A percentile compares a stretch with the other conserved stretches of the same genome.
phyloP scores from a whole-genome alignment of 2,329 filamentous ascomycete genomes.

The Emergomyces pasteurianus region DNA sequence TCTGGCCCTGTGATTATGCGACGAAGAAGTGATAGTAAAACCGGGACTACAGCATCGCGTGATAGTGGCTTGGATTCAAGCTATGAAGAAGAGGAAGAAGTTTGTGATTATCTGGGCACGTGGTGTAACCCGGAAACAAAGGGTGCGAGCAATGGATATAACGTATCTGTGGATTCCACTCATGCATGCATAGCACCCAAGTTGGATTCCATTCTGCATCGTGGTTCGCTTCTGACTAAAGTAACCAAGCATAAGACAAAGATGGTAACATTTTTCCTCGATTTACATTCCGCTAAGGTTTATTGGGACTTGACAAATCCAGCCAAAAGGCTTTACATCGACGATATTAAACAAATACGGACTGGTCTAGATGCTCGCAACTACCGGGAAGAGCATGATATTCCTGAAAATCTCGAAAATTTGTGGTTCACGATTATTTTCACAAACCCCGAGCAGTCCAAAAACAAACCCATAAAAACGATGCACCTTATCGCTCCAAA shows the following conservation, averaged over 20 bases:
- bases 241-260: constrained; percentile 72
- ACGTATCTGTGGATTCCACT: constrained; percentile 22
- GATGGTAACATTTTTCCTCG: constrained; percentile 63
- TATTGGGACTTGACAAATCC: constrained; percentile 72
- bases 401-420: constrained; percentile 54
- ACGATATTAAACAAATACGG: constrained; percentile 87
- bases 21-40: constrained; percentile 80
- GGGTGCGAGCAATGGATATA: constrained; percentile 27
- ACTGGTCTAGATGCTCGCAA: constrained; percentile 73
- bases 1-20: constrained; percentile 81
- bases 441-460: constrained; percentile 62
- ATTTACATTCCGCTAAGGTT: constrained; percentile 74
- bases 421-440: constrained; percentile 90
- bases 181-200: constrained; percentile 46
- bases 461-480: constrained; percentile 57
- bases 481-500: constrained; percentile 79
- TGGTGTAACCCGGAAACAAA: constrained; percentile 31
- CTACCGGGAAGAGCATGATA: constrained; percentile 71
- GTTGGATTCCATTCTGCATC: constrained; percentile 62
- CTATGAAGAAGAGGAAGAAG: constrained; percentile 35
- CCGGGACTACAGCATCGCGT: constrained; percentile 41
- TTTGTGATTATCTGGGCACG: constrained; percentile 32
- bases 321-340: constrained; percentile 80
- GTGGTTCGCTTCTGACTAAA: constrained; percentile 68
- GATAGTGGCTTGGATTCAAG: constrained; percentile 33